These are phyloP conservation scores for Chromosphaera perkinsii DNA, from an alignment of 208 protist species.

Conservation along the genomic window DNA sequence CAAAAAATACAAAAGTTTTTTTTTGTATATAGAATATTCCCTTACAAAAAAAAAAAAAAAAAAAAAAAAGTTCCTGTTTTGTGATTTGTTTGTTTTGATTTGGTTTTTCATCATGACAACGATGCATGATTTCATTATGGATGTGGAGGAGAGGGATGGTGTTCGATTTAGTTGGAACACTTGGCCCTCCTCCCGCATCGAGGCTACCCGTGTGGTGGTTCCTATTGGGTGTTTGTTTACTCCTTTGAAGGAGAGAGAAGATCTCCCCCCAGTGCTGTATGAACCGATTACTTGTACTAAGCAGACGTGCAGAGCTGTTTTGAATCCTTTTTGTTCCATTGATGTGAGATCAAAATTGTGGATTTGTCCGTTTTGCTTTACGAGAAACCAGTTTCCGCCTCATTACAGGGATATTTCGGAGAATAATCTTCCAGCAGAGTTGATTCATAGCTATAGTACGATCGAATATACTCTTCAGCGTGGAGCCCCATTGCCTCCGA, in stretches of 20 bases:
- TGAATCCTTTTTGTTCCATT: conserved; percentile 84
- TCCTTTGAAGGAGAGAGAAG: conserved; percentile 77
- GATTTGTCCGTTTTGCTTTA: conserved; percentile 89
- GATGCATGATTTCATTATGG: conserved; percentile 38
- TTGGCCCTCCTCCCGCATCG: conserved; percentile 84
- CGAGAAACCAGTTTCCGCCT: conserved; percentile 84
- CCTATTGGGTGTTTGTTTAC: conserved; percentile 91
- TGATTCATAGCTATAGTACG: conserved; percentile 77
- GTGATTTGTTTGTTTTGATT: too few species aligned
- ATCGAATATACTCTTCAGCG: conserved; percentile 74
- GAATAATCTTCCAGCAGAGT: conserved; percentile 77
- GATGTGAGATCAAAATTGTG: conserved; percentile 50
- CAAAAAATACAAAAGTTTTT: too few species aligned
- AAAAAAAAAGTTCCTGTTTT: too few species aligned
- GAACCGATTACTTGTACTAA: conserved; percentile 82
- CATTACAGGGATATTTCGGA: conserved; percentile 81
- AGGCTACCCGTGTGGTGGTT: conserved; percentile 74
- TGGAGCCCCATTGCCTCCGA: conserved; percentile 35
- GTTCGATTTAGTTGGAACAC: conserved; percentile 88
- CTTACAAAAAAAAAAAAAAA: too few species aligned
- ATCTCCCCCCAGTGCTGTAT: conserved; percentile 70
- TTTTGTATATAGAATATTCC: too few species aligned
- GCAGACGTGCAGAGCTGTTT: conserved; percentile 69
- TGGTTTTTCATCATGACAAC: conserved; percentile 16
- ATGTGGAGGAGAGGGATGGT: conserved; percentile 62